These are phyloP conservation scores for Senecio squalidus DNA, from an alignment of 140 eudicot species.

Conservation along the genomic window DNA sequence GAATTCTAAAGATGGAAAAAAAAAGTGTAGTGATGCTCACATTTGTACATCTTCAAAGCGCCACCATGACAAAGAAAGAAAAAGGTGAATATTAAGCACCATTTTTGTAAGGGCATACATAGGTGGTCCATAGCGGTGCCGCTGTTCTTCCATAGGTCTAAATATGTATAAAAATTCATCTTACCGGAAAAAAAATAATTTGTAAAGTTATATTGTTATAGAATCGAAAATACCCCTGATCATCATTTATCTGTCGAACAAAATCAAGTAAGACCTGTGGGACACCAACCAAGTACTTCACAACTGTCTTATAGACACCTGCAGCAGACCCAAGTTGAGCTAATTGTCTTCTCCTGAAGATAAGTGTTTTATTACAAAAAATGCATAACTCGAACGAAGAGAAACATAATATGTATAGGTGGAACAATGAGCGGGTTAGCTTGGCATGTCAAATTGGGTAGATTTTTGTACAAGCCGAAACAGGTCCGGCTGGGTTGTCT, in stretches of 20 bases:
- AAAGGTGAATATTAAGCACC: conserved; percentile 68
- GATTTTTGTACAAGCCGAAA: no score
- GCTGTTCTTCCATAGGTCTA: conserved; percentile 99
- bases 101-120: conserved; percentile 78
- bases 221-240: conserved; percentile 58
- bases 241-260: conserved; percentile 82
- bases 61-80: conserved; percentile 62
- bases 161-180: conserved; percentile 14
- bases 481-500: no score
- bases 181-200: conserved; percentile 3
- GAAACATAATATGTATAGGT: no score
- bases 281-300: conserved; percentile 90
- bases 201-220: not conserved
- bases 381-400: no score
- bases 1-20: not conserved
- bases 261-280: conserved; percentile 95
- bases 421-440: no score
- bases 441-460: no score
- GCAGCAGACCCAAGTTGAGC: conserved; percentile 94
- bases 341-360: conserved; percentile 78
- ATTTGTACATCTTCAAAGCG: conserved; percentile 50
- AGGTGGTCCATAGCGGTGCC: conserved; percentile 91
- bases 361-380: conserved; percentile 1
- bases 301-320: conserved; percentile 89
- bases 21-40: conserved; percentile 41